phyloP scores from a whole-genome alignment of 768 basidiomycete species.

The Boletus rubroflammeus region DNA sequence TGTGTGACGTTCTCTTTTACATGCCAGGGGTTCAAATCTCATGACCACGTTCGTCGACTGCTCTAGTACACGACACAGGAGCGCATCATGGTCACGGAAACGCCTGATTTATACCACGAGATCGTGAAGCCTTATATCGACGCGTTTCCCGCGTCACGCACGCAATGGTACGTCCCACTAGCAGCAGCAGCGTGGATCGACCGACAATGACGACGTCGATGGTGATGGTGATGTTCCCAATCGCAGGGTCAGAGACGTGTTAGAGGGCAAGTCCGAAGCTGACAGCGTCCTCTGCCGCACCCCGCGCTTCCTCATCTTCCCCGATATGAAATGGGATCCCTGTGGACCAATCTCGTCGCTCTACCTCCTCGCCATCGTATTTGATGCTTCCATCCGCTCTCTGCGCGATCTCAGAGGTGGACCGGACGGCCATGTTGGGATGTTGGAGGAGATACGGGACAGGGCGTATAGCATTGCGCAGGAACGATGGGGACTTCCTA shows the following conservation, averaged over 20 bases:
- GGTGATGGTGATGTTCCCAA: no score
- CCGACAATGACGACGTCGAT: neutral
- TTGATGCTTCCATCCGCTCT: constrained; percentile 58
- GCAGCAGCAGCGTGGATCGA: neutral
- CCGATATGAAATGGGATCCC: constrained; percentile 97
- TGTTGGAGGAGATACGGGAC: constrained; percentile 63
- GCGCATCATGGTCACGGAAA: constrained; percentile 73
- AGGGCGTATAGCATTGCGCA: constrained; percentile 51
- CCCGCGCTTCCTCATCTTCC: constrained; percentile 71
- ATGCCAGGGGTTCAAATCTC: neutral
- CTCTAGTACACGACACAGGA: constrained; percentile 73
- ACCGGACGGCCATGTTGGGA: constrained; percentile 48
- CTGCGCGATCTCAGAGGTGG: constrained; percentile 66
- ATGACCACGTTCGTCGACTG: neutral
- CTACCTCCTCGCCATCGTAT: constrained; percentile 80
- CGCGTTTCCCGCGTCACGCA: constrained; percentile 70
- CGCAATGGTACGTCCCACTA: constrained; percentile 70
- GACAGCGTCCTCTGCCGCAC: constrained; percentile 66
- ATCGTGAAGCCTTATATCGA: constrained; percentile 78
- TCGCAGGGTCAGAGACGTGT: constrained; percentile 80
- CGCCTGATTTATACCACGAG: constrained; percentile 66
- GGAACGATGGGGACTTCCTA: constrained; percentile 62
- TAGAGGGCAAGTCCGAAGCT: constrained; percentile 71
- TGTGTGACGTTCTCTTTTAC: neutral
- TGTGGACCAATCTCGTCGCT: constrained; percentile 59